phyloP scores from a whole-genome alignment of 2,329 filamentous ascomycete species.

The Penicillium sp. region DNA sequence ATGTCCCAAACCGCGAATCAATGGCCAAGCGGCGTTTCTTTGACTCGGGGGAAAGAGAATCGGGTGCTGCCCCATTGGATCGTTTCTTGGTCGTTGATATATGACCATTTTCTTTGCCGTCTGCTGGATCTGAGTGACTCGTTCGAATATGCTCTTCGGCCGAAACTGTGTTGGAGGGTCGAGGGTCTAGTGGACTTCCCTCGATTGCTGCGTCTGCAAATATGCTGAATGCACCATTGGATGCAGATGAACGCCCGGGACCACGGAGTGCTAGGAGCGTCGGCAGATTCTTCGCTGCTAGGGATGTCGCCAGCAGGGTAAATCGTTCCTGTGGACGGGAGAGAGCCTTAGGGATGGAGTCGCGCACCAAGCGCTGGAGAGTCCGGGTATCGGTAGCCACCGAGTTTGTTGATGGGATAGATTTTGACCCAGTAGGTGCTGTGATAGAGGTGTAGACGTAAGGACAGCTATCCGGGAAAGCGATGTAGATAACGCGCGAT shows the following conservation, averaged over 20 bases:
- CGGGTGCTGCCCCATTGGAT: not conserved
- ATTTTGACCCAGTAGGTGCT: conserved; percentile 37
- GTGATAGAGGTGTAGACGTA: conserved; percentile 64
- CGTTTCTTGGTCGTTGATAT: conserved; percentile 9
- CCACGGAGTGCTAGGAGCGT: conserved; percentile 68
- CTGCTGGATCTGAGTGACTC: not conserved
- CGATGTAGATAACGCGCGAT: conserved; percentile 70
- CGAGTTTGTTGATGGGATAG: conserved; percentile 27
- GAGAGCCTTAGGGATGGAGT: conserved; percentile 77
- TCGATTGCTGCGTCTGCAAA: conserved; percentile 64
- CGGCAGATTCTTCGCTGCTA: conserved; percentile 67
- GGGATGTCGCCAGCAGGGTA: conserved; percentile 61
- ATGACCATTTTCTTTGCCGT: conserved; percentile 18
- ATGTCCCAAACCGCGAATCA: conserved; percentile 65
- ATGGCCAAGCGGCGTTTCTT: conserved; percentile 63
- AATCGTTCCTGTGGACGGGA: conserved; percentile 71
- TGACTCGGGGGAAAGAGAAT: conserved; percentile 25
- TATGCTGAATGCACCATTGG: conserved; percentile 73
- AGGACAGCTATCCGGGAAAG: conserved; percentile 76
- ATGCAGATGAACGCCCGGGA: conserved; percentile 64
- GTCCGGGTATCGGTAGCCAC: conserved; percentile 55
- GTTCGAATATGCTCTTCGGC: conserved; percentile 31
- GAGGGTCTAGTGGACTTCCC: conserved; percentile 50
- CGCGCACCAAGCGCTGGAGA: conserved; percentile 66
- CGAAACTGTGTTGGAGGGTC: conserved; percentile 34